Conservation (phyloP, 129 eudicot genomes). For the Rutidosis leptorrhynchoides region DNA sequence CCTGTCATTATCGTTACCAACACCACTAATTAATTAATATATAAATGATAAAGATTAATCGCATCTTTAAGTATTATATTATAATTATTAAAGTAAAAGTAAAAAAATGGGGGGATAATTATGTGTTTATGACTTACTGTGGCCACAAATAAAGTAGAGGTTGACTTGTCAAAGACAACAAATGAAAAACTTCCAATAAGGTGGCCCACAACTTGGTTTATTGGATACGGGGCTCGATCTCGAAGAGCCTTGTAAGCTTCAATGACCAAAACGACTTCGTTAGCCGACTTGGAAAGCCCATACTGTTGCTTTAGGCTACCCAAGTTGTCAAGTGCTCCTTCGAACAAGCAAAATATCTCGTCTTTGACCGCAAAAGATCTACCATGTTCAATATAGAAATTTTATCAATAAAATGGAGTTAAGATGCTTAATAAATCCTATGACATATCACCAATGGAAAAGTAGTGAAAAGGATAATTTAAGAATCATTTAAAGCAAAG, state of each 20-base stretch:
- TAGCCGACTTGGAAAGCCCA: slow-evolving; percentile 82
- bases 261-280: slow-evolving; percentile 78
- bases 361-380: slow-evolving; percentile 94
- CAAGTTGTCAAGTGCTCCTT: slow-evolving; percentile 85
- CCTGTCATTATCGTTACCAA: slow-evolving; percentile 49
- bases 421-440: slow-evolving; percentile 29
- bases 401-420: background rate
- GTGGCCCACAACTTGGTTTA: slow-evolving; percentile 93
- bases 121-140: slow-evolving; percentile 67
- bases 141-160: slow-evolving; percentile 92
- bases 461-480: slow-evolving; percentile 10
- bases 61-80: background rate
- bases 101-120: slow-evolving; percentile 6
- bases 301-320: slow-evolving; percentile 93
- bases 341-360: slow-evolving; percentile 86
- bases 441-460: slow-evolving; percentile 15
- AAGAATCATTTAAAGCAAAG: slow-evolving; percentile 29
- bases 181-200: slow-evolving; percentile 78
- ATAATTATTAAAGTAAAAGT: slow-evolving; percentile 10
- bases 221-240: slow-evolving; percentile 90
- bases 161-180: slow-evolving; percentile 82
- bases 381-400: slow-evolving; percentile 13
- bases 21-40: slow-evolving; percentile 24
- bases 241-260: slow-evolving; percentile 96
- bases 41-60: background rate